Evolutionary conservation across 106 monocot species (phyloP), one percentile per base, ranked within the genome.

Genomic region (Dioscorea dumetorum): DNA sequence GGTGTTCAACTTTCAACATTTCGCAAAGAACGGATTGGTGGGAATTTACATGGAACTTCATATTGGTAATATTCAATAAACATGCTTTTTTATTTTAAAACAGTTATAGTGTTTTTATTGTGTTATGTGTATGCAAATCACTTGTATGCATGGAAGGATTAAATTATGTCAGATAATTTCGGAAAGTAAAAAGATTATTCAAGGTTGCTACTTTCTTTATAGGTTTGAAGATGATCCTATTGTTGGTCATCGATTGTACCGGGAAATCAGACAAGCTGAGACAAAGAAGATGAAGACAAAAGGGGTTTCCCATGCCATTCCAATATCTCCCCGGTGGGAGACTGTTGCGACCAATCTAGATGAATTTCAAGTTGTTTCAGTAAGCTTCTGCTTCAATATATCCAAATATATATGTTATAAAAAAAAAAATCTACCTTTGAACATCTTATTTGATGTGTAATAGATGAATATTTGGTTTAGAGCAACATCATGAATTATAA

Each of bases 181-280:
- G 28, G 28, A 28, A 28, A 28, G 28, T 2, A 3, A 41, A 8
- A 41, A 41, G 6, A 41, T 3, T 41, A 41, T 41, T 41, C 41
- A 41, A 41, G 10, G 2, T 41, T 41, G 41, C 41, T 41, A 10
- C 41, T 5, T 80, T 71, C 12, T 24, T 49, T 67, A 11, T 73
- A 97, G 97, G 97, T 97, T 89, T 70, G 97, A 92, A 71, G 92
- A 92, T 77, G 97, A 97, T 84, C 81, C 86, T 48, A 70, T 92
- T 50, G 78, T 97, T 72, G 97, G 97, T 67, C 89, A 97, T 72
- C 81, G 97, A 23, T 66, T 97, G 34, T 97, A 97, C 61, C 84
- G 97, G 57, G 97, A 97, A 79, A 97, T 84, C 28, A 88, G 85
- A 78, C 73, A 70, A 28, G 80, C 87, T 54, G 92, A 89, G 72